Base-by-base conservation (phyloP, 352 stramenopile species). In the Globisporangium cystogenes region DNA sequence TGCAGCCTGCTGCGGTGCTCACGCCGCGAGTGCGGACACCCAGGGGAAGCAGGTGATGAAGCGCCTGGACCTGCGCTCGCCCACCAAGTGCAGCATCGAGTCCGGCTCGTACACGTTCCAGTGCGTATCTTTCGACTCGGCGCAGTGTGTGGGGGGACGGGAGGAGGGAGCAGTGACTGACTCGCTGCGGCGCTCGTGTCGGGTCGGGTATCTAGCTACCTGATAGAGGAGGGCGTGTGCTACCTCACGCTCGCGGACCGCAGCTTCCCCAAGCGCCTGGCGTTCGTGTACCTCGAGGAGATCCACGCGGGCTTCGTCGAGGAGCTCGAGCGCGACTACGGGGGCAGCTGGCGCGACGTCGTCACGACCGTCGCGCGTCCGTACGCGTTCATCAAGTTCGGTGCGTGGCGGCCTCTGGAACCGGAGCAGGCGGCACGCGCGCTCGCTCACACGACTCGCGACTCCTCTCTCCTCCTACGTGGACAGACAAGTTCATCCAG, bases 381-480 rank as follows among this genome's bases (percentile, higher is more conserved):
- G n/a, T 99, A 99, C 64, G 93, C 93, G 35, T 99, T 99, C 70
- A 99, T 99, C 64, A 98, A 98, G 76, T 98, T 98, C 62, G 95
- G 86, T 89, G 59, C 53, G 77, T 62, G 5, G n/a, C n/a, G n/a
- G n/a, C n/a, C n/a, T n/a, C n/a, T n/a, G n/a, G n/a, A n/a, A n/a
- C n/a, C n/a, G n/a, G n/a, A n/a, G n/a, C n/a, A n/a, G n/a, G n/a
- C n/a, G n/a, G n/a, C n/a, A n/a, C n/a, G n/a, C n/a, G n/a, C n/a
- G n/a, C n/a, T n/a, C n/a, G n/a, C n/a, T n/a, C n/a, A n/a, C n/a
- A n/a, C n/a, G n/a, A n/a, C n/a, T n/a, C n/a, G n/a, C n/a, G n/a
- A n/a, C n/a, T n/a, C n/a, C n/a, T n/a, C n/a, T n/a, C n/a, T n/a
- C n/a, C n/a, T n/a, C n/a, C n/a, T n/a, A n/a, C n/a, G n/a, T 27